Percentiles rank a stretch among this genome's conserved stretches.
Evolutionary conservation across 192 early-diverging fungal species (phyloP).

Genomic region (Mortierella claussenii): DNA sequence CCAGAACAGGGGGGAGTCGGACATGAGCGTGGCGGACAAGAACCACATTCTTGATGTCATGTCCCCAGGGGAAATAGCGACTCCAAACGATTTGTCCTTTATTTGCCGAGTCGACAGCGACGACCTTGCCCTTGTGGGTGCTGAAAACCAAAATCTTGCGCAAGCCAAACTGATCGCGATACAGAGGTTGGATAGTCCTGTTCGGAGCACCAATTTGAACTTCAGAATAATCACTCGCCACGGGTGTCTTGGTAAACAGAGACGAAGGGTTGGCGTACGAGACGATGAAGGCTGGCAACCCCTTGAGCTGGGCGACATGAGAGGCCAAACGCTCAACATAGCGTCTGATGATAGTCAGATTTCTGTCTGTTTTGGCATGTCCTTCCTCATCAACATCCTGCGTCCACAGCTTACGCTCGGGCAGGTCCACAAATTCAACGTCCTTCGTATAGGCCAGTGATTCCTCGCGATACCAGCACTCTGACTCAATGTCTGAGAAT

Average conservation of each 20-base stretch:
- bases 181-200: slow-evolving; percentile 42
- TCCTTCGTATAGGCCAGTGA: slow-evolving; percentile 75
- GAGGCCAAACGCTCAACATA: slow-evolving; percentile 70
- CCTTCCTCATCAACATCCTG: slow-evolving; percentile 77
- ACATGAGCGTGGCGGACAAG: slow-evolving; percentile 70
- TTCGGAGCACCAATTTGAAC: slow-evolving; percentile 32
- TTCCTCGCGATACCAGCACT: slow-evolving; percentile 89
- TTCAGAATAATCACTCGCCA: slow-evolving; percentile 25
- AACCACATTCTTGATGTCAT: slow-evolving; percentile 55
- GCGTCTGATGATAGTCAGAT: slow-evolving; percentile 63
- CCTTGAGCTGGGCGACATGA: slow-evolving; percentile 63
- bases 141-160: slow-evolving; percentile 90
- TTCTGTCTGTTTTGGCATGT: slow-evolving; percentile 55
- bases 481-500: slow-evolving; percentile 55
- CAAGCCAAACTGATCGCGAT: slow-evolving; percentile 81
- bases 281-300: slow-evolving; percentile 56
- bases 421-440: slow-evolving; percentile 85
- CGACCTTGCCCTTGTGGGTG: slow-evolving; percentile 80
- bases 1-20: slow-evolving; percentile 79
- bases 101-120: slow-evolving; percentile 83
- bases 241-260: slow-evolving; percentile 30
- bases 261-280: slow-evolving; percentile 47
- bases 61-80: slow-evolving; percentile 51
- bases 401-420: slow-evolving; percentile 73
- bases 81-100: slow-evolving; percentile 86